A percentile compares a stretch with the other conserved stretches of the same genome.
Conservation (phyloP, 1,284 basidiomycete species). For the Trametes versicolor region DNA sequence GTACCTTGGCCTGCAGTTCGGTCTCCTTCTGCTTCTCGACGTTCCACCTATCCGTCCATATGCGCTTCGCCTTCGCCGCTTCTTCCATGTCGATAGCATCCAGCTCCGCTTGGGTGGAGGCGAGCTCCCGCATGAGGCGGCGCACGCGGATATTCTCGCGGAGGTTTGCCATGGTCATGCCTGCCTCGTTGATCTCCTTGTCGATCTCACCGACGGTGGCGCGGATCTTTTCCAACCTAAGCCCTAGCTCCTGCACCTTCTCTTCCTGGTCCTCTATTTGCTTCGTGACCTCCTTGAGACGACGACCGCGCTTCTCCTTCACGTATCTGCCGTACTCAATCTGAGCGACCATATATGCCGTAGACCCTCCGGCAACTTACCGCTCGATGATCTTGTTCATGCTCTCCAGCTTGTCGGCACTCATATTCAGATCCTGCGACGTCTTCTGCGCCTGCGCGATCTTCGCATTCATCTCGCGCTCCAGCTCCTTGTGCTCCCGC, state of each 20-base stretch:
- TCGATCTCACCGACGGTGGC: conserved; percentile 65
- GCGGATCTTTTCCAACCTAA: conserved; percentile 64
- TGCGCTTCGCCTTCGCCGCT: conserved; percentile 81
- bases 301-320: conserved; percentile 70
- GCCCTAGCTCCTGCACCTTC: conserved; percentile 65
- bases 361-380: conserved; percentile 48
- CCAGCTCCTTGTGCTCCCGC: conserved; percentile 62
- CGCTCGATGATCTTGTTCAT: conserved; percentile 72
- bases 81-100: conserved; percentile 82
- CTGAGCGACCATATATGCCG: conserved; percentile 1
- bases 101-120: conserved; percentile 77
- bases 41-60: conserved; percentile 86
- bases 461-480: conserved; percentile 61
- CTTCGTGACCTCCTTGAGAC: conserved; percentile 70
- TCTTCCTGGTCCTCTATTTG: conserved; percentile 69
- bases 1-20: conserved; percentile 75
- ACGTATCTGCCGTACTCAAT: conserved; percentile 68
- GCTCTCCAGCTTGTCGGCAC: conserved; percentile 68
- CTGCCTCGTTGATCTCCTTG: conserved; percentile 79
- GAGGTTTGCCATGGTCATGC: conserved; percentile 77
- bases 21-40: conserved; percentile 78
- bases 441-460: conserved; percentile 61
- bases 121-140: conserved; percentile 74
- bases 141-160: conserved; percentile 89
- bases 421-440: conserved; percentile 74